Base-by-base conservation (phyloP, 345 rosid genomes). In the Aquilaria malaccensis region DNA sequence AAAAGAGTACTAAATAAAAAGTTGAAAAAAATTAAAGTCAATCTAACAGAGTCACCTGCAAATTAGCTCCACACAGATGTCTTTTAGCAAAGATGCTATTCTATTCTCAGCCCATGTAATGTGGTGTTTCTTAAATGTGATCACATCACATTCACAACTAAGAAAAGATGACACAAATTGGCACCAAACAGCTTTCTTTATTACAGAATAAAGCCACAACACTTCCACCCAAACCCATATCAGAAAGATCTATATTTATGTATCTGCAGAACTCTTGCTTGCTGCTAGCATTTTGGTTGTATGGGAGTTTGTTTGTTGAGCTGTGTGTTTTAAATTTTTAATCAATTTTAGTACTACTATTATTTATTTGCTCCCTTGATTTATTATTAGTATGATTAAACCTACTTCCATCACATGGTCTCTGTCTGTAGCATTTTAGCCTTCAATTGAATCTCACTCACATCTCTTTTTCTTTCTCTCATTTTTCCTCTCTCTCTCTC, bases 31-130 rank as follows among this genome's bases (percentile, higher is more conserved):
- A 56, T 58, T 55, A 69, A 72, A 80, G 84, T 83, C 83, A 83
- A 89, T 85, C 79, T 66, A 64, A 71, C 51, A 29, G 67, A 48
- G 55, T 57, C 71, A 43, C 68, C 76, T 70, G 75, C 72, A 72
- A 65, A 60, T 32, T 67, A 81, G 56, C 81, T 60, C 66, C 63
- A 68, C 66, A 65, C 69, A 62, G 66, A 63, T 85, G 88, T 83
- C 89, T 61, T 76, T 46, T 81, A 82, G 76, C 75, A 65, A 80
- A 82, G 88, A 83, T 87, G 87, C 81, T 73, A 69, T 78, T 76
- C 73, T 65, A 30, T 12, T 50, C 37, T 55, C 56, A 57, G 49
- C 10, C 45, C 30, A 37, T 37, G 43, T 37, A 53, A 53, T 53
- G 29, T 61, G 58, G 41, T 64, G 50, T 33, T 65, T 49, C 66